phyloP scores from a whole-genome alignment of 441 rosid genomes.

The Populus trichocarpa region DNA sequence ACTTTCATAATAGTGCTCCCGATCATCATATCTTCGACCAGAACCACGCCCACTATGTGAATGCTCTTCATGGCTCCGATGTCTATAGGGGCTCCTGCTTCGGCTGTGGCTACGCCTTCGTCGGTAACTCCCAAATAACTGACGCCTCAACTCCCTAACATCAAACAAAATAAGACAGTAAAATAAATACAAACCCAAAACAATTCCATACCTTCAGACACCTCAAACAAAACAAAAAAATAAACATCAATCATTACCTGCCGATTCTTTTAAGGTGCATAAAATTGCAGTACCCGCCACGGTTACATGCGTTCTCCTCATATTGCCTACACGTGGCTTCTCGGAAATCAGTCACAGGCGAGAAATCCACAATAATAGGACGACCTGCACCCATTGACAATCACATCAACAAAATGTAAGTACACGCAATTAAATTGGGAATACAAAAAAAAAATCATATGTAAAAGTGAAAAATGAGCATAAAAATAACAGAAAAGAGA shows the following conservation, averaged over 20 bases:
- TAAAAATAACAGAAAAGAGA: not conserved
- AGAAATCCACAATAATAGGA: slow-evolving; percentile 79
- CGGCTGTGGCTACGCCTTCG: slow-evolving; percentile 15
- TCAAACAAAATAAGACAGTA: not conserved
- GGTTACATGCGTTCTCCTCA: slow-evolving; percentile 76
- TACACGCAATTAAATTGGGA: not conserved
- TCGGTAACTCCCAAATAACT: slow-evolving; percentile 40
- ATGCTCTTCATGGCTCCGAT: slow-evolving; percentile 31
- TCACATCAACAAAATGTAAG: not conserved
- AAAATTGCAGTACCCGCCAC: slow-evolving; percentile 24
- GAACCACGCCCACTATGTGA: slow-evolving; percentile 31
- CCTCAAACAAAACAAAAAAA: not conserved
- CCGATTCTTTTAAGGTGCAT: slow-evolving; percentile 37
- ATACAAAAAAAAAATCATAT: too few species aligned
- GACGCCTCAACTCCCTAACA: slow-evolving; percentile 53
- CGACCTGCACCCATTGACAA: slow-evolving; percentile 40
- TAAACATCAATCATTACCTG: slow-evolving; percentile 25
- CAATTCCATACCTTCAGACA: not conserved
- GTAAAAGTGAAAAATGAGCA: not conserved
- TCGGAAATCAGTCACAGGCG: slow-evolving; percentile 84
- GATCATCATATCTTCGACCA: slow-evolving; percentile 41
- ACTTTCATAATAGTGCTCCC: slow-evolving; percentile 38
- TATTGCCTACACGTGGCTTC: slow-evolving; percentile 89
- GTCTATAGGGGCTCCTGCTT: slow-evolving; percentile 25
- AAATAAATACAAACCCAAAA: not conserved